These are phyloP conservation scores for Kitagawia praeruptora DNA, from an alignment of 129 eudicot genomes.

Conservation along the genomic window DNA sequence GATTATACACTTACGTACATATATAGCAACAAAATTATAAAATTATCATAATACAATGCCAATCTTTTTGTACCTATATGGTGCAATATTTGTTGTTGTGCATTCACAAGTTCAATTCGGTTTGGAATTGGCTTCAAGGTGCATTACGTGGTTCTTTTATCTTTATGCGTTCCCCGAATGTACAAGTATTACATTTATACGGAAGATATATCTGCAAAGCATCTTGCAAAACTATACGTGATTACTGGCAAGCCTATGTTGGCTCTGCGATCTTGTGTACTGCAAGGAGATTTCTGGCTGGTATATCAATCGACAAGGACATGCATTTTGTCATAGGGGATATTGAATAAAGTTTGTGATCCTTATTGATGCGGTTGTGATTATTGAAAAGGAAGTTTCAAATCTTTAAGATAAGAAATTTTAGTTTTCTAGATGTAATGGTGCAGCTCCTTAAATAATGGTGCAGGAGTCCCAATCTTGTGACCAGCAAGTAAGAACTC, in stretches of 20 bases:
- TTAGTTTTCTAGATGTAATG: too few species aligned
- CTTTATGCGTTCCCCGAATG: slow-evolving; percentile 80
- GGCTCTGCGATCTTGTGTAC: slow-evolving; percentile 62
- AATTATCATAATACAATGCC: slow-evolving; percentile 87
- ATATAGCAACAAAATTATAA: too few species aligned
- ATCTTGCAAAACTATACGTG: slow-evolving; percentile 64
- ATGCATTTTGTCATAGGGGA: slow-evolving; percentile 61
- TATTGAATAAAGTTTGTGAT: too few species aligned
- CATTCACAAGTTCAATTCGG: slow-evolving; percentile 56
- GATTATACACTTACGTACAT: too few species aligned
- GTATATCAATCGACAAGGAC: slow-evolving; percentile 85
- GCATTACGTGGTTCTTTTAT: slow-evolving; percentile 58
- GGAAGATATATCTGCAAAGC: slow-evolving; percentile 53
- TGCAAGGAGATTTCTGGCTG: slow-evolving; percentile 51
- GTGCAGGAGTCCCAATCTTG: slow-evolving; percentile 84
- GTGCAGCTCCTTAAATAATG: slow-evolving; percentile 88
- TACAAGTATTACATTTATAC: slow-evolving; percentile 76
- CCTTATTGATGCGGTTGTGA: too few species aligned
- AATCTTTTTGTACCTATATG: slow-evolving; percentile 65
- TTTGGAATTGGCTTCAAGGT: slow-evolving; percentile 49
- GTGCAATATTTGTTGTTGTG: slow-evolving; percentile 54
- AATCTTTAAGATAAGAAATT: too few species aligned
- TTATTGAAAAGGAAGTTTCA: too few species aligned
- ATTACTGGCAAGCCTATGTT: slow-evolving; percentile 56
- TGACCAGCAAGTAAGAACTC: slow-evolving; percentile 64